phyloP scores from a whole-genome alignment of 106 monocot species.

The Dendrobium chrysotoxum region DNA sequence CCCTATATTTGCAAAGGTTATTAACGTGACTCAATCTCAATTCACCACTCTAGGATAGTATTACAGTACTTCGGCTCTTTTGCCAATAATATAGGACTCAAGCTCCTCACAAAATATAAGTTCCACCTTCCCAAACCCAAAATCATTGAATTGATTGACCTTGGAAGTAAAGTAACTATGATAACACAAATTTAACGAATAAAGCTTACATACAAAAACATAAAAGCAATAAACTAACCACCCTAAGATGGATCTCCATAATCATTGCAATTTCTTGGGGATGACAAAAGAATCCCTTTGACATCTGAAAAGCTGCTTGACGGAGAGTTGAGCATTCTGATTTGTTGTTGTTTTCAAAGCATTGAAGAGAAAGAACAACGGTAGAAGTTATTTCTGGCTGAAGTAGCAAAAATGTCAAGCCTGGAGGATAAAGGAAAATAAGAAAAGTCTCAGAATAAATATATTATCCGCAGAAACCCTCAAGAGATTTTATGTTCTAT shows the following conservation, averaged over 20 bases:
- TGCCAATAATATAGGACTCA: neutral
- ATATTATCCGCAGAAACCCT: neutral
- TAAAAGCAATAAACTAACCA: slow-evolving; percentile 42
- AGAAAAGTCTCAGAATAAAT: neutral
- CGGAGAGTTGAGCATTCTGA: slow-evolving; percentile 63
- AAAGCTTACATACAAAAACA: neutral
- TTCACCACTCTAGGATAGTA: neutral
- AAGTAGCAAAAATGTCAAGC: slow-evolving; percentile 71
- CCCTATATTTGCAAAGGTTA: too few relatives aligned
- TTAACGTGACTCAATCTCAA: neutral
- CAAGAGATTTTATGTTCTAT: neutral
- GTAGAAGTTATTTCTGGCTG: slow-evolving; percentile 69
- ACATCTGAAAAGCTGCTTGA: slow-evolving; percentile 66
- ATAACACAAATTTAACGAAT: neutral
- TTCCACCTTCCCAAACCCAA: neutral
- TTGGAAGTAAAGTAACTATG: neutral
- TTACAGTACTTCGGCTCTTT: neutral
- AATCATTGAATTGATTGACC: neutral
- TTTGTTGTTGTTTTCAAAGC: slow-evolving; percentile 41
- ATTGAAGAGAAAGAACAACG: slow-evolving; percentile 68
- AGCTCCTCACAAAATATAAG: neutral
- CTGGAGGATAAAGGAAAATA: slow-evolving; percentile 32
- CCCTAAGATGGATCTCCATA: slow-evolving; percentile 77
- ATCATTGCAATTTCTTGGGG: slow-evolving; percentile 79
- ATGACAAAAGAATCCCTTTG: slow-evolving; percentile 88